These are phyloP conservation scores for Vigna mungo DNA, from an alignment of 306 rosid species.

Conservation along the genomic window DNA sequence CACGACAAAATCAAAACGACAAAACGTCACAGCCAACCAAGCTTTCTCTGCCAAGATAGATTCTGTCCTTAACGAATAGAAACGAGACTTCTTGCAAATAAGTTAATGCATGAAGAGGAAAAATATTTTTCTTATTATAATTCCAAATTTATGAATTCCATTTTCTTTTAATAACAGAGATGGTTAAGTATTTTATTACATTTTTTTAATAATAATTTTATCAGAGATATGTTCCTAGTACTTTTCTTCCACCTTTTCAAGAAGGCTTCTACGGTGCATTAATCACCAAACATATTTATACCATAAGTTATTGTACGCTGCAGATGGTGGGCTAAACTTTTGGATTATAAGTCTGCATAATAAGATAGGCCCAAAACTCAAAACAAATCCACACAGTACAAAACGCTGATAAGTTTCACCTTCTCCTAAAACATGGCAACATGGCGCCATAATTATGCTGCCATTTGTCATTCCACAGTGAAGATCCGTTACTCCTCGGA, in stretches of 20 bases:
- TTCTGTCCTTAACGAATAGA: not conserved
- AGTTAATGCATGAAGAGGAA: not conserved
- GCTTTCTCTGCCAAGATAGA: constrained; percentile 5
- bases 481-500: not conserved
- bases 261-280: not conserved
- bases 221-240: too few species aligned
- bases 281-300: too few species aligned
- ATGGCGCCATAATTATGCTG: not conserved
- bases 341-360: not conserved
- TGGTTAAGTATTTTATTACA: too few species aligned
- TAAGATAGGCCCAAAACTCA: constrained; percentile 6
- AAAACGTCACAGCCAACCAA: constrained; percentile 1
- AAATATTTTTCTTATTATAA: not conserved
- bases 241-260: not conserved
- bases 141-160: not conserved
- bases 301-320: too few species aligned
- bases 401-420: too few species aligned
- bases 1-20: constrained; percentile 1
- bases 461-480: constrained; percentile 11
- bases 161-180: not conserved
- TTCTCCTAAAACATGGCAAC: not conserved
- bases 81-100: not conserved
- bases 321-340: not conserved
- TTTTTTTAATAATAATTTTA: too few species aligned
- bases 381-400: not conserved